phyloP scores from a whole-genome alignment of 805 yeast genomes.

The Priceomyces haplophilus region DNA sequence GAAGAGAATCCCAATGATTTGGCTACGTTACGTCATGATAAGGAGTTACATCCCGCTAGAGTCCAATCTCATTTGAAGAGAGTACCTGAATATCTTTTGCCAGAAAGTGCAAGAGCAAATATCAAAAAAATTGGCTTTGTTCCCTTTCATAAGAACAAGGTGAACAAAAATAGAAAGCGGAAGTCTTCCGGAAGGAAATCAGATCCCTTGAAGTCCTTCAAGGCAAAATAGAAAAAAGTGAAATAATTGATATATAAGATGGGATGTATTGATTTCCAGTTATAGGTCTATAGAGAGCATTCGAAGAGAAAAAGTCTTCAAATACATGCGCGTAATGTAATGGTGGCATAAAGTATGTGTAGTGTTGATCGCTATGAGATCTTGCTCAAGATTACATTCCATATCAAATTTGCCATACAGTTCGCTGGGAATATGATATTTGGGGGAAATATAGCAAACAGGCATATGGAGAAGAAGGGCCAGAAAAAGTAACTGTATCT shows the following conservation, averaged over 20 bases:
- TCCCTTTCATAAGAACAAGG: conserved; percentile 61
- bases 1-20: conserved; percentile 97
- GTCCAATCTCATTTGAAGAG: conserved; percentile 82
- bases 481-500: conserved; percentile 54
- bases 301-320: background rate
- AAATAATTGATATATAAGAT: background rate
- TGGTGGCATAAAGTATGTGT: background rate
- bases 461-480: conserved; percentile 54
- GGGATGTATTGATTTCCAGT: background rate
- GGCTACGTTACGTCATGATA: conserved; percentile 85
- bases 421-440: conserved; percentile 56
- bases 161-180: conserved; percentile 41
- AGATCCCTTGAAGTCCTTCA: conserved; percentile 62
- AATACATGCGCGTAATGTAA: background rate
- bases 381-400: conserved; percentile 52
- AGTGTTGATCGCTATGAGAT: conserved; percentile 11
- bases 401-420: conserved; percentile 53
- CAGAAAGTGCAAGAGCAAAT: conserved; percentile 64
- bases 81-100: conserved; percentile 88
- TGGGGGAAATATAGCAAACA: conserved; percentile 48
- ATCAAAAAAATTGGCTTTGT: conserved; percentile 63
- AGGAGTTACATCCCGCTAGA: conserved; percentile 78
- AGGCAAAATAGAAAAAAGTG: conserved; percentile 11
- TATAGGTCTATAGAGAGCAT: conserved; percentile 1
- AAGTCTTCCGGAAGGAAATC: conserved; percentile 40